Evolutionary conservation across 768 basidiomycete species (phyloP).

Genomic region (Suillus tomentosus): DNA sequence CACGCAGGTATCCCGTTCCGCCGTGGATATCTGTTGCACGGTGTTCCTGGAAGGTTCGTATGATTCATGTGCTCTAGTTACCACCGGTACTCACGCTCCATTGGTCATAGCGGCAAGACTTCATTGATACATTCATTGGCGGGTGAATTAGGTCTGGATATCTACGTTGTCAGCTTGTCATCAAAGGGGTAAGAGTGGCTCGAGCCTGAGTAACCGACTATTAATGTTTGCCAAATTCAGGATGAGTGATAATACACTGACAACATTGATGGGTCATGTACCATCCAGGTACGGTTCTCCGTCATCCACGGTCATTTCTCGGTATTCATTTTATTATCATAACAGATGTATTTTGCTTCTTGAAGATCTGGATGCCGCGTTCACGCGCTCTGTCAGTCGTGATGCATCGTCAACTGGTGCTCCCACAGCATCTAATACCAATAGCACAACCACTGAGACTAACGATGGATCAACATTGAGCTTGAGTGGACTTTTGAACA

Average conservation of each 20-base stretch:
- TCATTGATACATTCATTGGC: conserved; percentile 85
- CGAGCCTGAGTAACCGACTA: conserved; percentile 13
- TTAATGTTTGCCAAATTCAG: conserved; percentile 37
- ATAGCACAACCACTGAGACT: conserved; percentile 44
- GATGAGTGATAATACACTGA: conserved; percentile 89
- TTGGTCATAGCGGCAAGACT: conserved; percentile 68
- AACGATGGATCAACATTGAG: conserved; percentile 82
- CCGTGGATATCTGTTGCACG: conserved; percentile 81
- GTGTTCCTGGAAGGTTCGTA: conserved; percentile 79
- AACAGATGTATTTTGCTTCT: conserved; percentile 86
- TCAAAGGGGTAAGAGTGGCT: conserved; percentile 69
- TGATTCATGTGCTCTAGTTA: conserved; percentile 7
- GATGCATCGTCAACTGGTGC: conserved; percentile 77
- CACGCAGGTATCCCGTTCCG: conserved; percentile 81
- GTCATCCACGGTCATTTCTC: conserved; percentile 13
- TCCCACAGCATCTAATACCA: conserved; percentile 50
- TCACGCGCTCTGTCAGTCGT: conserved; percentile 85
- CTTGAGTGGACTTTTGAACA: conserved; percentile 84
- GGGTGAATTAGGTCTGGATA: conserved; percentile 84
- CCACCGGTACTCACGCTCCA: conserved; percentile 17
- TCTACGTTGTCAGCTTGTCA: conserved; percentile 88
- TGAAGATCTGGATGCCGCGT: conserved; percentile 92
- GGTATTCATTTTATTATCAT: conserved; percentile 17
- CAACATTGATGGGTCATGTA: conserved; percentile 86
- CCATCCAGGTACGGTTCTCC: conserved; percentile 63